These are phyloP conservation scores for Trametes polyzona DNA, from an alignment of 1,284 basidiomycete species.

Conservation along the genomic window DNA sequence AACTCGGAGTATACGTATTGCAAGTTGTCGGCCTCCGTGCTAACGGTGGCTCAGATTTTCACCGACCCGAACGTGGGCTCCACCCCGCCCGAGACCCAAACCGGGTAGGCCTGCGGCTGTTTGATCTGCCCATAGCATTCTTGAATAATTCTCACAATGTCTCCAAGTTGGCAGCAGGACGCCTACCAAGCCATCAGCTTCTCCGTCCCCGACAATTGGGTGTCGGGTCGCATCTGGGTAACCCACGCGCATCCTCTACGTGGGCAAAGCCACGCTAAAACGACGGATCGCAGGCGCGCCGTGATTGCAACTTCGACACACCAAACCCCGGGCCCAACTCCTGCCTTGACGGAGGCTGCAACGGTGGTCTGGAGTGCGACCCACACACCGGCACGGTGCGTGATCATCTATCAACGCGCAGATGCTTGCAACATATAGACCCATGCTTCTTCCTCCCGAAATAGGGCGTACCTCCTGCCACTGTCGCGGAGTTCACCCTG, in stretches of 20 bases:
- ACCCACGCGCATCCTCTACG: background rate
- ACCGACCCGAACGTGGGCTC: conserved; percentile 37
- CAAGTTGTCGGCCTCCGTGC: too few relatives aligned
- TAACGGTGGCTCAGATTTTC: conserved; percentile 30
- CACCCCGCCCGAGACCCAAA: conserved; percentile 32
- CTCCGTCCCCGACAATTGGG: conserved; percentile 42
- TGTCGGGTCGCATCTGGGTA: conserved; percentile 45
- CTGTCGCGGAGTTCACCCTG: conserved; percentile 49
- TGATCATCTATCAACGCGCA: background rate
- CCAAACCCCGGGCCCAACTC: conserved; percentile 43
- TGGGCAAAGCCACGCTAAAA: too few relatives aligned
- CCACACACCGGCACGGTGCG: conserved; percentile 43
- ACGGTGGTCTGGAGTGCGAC: conserved; percentile 51
- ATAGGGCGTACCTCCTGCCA: conserved; percentile 40
- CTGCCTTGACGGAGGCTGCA: conserved; percentile 51
- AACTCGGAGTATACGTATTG: background rate
- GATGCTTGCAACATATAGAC: background rate
- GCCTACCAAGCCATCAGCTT: conserved; percentile 38
- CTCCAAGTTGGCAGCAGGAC: conserved; percentile 36
- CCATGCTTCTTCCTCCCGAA: background rate
- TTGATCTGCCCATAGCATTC: background rate
- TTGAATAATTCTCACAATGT: conserved; percentile 18
- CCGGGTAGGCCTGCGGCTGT: too few relatives aligned
- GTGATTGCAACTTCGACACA: conserved; percentile 46
- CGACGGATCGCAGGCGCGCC: conserved; percentile 39